phyloP scores from a whole-genome alignment of 139 green algal genomes.

The Zygnema circumcarinatum region DNA sequence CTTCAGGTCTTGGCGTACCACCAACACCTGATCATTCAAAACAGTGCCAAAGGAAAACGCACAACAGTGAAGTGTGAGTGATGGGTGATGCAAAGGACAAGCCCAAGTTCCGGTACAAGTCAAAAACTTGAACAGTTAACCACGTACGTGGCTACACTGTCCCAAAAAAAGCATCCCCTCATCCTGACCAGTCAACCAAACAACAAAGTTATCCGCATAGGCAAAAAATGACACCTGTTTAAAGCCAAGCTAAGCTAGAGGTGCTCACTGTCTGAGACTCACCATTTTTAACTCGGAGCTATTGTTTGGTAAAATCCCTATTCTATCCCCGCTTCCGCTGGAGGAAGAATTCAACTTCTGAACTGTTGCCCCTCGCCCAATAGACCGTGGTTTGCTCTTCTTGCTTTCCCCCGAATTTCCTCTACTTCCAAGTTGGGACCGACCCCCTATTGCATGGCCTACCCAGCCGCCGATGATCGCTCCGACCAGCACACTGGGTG shows the following conservation, averaged over 20 bases:
- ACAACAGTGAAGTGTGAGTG: background rate
- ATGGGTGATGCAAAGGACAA: no score
- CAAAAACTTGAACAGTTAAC: no score
- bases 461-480: background rate
- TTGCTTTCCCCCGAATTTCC: background rate
- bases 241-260: background rate
- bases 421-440: background rate
- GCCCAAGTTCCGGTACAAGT: background rate
- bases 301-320: no score
- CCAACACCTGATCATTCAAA: conserved; percentile 23
- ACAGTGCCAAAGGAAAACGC: background rate
- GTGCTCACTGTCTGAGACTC: no score
- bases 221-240: background rate
- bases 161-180: no score
- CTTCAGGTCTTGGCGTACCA: conserved; percentile 48
- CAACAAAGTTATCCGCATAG: background rate
- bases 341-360: background rate
- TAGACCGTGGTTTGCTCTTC: background rate
- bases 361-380: background rate
- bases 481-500: background rate
- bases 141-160: no score
- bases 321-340: background rate
- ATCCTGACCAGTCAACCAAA: background rate
- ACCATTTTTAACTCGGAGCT: no score
- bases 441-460: background rate